These are phyloP conservation scores for Grosmannia serpens DNA, from an alignment of 2,329 filamentous ascomycete genomes.

Conservation along the genomic window DNA sequence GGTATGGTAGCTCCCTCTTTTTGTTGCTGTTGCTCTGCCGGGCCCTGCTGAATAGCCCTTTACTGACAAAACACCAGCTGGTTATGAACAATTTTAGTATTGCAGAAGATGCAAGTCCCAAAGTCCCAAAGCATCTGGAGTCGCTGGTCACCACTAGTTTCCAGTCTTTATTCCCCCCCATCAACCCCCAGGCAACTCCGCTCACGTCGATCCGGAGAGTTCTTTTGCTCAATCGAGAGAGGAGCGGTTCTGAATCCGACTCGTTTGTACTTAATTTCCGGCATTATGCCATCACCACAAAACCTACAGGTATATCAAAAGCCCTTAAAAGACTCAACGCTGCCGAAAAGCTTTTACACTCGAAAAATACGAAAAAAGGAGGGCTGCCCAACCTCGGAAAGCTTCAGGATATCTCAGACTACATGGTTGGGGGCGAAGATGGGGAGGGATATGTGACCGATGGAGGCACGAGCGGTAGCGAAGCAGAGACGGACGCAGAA, in stretches of 20 bases:
- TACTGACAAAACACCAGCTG: conserved; percentile 38
- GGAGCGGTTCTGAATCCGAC: conserved; percentile 43
- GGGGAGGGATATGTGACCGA: conserved; percentile 80
- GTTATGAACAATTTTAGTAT: conserved; percentile 98
- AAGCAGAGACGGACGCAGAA: conserved; percentile 88
- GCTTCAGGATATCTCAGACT: conserved; percentile 88
- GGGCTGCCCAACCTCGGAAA: conserved; percentile 80
- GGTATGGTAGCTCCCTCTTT: conserved; percentile 30
- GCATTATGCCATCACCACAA: conserved; percentile 91
- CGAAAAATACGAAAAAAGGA: conserved; percentile 52
- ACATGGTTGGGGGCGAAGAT: conserved; percentile 72
- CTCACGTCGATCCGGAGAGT: conserved; percentile 88
- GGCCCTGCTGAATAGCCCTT: not conserved
- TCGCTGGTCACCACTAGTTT: conserved; percentile 87
- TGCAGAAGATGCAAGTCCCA: conserved; percentile 44
- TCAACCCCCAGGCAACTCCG: conserved; percentile 82
- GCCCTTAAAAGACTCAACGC: conserved; percentile 74
- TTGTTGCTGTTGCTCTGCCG: not conserved
- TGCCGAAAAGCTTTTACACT: conserved; percentile 63
- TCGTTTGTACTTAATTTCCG: conserved; percentile 77
- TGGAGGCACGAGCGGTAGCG: conserved; percentile 65
- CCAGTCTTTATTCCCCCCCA: conserved; percentile 90
- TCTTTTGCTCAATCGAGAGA: conserved; percentile 77
- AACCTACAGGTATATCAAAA: conserved; percentile 72
- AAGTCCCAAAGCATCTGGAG: conserved; percentile 89